Conservation (phyloP, 306 rosid species). For the Amphicarpaea edgeworthii region DNA sequence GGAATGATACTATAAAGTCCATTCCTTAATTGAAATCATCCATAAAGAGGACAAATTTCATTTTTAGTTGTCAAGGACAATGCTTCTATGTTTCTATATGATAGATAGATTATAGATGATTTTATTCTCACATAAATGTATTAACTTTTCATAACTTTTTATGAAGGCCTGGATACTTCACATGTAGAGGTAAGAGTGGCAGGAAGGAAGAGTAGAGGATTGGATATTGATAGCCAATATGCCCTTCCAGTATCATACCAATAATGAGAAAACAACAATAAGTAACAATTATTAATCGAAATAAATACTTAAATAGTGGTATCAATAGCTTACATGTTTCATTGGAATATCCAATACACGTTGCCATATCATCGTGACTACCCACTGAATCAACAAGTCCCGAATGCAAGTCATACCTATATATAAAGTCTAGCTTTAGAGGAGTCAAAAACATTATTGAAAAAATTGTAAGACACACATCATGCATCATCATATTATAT, state of each 20-base stretch:
- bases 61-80: too few species aligned
- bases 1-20: too few species aligned
- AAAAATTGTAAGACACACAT: background rate
- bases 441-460: constrained; percentile 26
- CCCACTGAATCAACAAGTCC: constrained; percentile 65
- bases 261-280: constrained; percentile 30
- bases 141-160: too few species aligned
- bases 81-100: too few species aligned
- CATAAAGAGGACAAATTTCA: too few species aligned
- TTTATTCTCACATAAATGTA: too few species aligned
- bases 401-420: constrained; percentile 81
- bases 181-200: too few species aligned
- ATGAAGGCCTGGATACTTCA: too few species aligned
- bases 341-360: constrained; percentile 71
- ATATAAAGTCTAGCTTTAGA: constrained; percentile 41
- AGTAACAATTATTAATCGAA: constrained; percentile 27
- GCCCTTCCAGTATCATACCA: constrained; percentile 22
- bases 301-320: constrained; percentile 17
- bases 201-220: background rate
- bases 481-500: background rate
- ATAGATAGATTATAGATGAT: too few species aligned
- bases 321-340: constrained; percentile 68
- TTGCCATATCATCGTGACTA: constrained; percentile 76
- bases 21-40: too few species aligned
- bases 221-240: background rate